A percentile compares a stretch with the other conserved stretches of the same genome.
These are phyloP conservation scores for Fragaria nilgerrensis DNA, from an alignment of 306 rosid species.

Conservation along the genomic window DNA sequence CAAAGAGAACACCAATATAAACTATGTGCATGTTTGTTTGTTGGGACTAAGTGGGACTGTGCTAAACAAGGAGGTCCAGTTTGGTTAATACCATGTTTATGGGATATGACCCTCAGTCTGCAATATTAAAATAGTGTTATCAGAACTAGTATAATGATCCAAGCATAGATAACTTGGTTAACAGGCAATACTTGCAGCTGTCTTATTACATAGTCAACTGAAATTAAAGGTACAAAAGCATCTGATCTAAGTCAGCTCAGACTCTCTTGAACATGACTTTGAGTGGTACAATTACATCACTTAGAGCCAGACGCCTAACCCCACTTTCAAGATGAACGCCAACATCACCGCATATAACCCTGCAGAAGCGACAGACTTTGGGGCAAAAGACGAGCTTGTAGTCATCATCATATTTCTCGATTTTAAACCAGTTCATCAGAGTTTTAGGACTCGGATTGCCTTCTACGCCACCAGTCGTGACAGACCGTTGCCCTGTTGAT, in stretches of 20 bases:
- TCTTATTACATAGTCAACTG: not conserved
- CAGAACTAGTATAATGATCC: too few relatives aligned
- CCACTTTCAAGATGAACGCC: slow-evolving; percentile 27
- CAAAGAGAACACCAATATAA: too few relatives aligned
- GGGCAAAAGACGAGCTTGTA: slow-evolving; percentile 57
- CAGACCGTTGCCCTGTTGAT: slow-evolving; percentile 36
- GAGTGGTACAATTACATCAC: slow-evolving; percentile 25
- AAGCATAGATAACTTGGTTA: too few relatives aligned
- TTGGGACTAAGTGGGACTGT: too few relatives aligned
- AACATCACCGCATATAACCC: slow-evolving; percentile 45
- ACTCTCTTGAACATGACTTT: slow-evolving; percentile 40
- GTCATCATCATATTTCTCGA: slow-evolving; percentile 35
- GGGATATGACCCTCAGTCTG: too few relatives aligned
- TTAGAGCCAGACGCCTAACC: slow-evolving; percentile 36
- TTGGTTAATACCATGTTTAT: too few relatives aligned
- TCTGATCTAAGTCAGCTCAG: not conserved
- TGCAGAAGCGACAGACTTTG: slow-evolving; percentile 43
- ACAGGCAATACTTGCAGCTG: too few relatives aligned
- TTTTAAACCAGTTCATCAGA: slow-evolving; percentile 52
- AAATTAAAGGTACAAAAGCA: not conserved
- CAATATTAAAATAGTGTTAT: too few relatives aligned
- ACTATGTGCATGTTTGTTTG: too few relatives aligned
- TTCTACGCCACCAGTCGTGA: slow-evolving; percentile 44
- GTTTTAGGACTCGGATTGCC: slow-evolving; percentile 51
- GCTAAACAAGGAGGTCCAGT: too few relatives aligned